These are phyloP conservation scores for Cerrena zonata DNA, from an alignment of 1,284 basidiomycete species.

Conservation along the genomic window DNA sequence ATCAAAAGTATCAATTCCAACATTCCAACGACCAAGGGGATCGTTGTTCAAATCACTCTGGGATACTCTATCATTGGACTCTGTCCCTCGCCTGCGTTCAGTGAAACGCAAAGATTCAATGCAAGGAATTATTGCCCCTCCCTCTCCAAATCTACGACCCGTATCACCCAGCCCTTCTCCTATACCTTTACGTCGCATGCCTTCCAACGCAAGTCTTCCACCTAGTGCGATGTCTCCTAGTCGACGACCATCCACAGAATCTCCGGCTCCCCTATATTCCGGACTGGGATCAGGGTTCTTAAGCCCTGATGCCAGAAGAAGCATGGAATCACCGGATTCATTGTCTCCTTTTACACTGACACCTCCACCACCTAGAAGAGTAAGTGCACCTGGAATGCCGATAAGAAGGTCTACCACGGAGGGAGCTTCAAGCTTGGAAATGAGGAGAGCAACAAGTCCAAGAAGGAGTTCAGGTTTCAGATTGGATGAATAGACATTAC, in stretches of 20 bases:
- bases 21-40: constrained; percentile 10
- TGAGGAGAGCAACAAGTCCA: constrained; percentile 22
- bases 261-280: constrained; percentile 15
- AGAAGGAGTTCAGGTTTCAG: background rate
- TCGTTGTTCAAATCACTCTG: constrained; percentile 32
- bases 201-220: constrained; percentile 20
- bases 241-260: constrained; percentile 12
- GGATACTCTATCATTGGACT: constrained; percentile 24
- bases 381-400: constrained; percentile 4
- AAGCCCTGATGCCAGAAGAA: constrained; percentile 9
- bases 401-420: constrained; percentile 10
- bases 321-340: constrained; percentile 4
- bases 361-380: constrained; percentile 20
- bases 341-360: constrained; percentile 16
- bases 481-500: background rate
- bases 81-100: constrained; percentile 26
- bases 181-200: constrained; percentile 14
- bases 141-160: constrained; percentile 13
- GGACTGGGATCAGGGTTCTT: constrained; percentile 3
- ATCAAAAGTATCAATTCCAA: constrained; percentile 13
- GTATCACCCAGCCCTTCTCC: constrained; percentile 16
- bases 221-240: constrained; percentile 19
- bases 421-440: constrained; percentile 18
- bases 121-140: constrained; percentile 32
- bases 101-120: constrained; percentile 23